A percentile compares a stretch with the other conserved stretches of the same genome.
Conservation (phyloP, 306 rosid genomes). For the Sicyos edulis region DNA sequence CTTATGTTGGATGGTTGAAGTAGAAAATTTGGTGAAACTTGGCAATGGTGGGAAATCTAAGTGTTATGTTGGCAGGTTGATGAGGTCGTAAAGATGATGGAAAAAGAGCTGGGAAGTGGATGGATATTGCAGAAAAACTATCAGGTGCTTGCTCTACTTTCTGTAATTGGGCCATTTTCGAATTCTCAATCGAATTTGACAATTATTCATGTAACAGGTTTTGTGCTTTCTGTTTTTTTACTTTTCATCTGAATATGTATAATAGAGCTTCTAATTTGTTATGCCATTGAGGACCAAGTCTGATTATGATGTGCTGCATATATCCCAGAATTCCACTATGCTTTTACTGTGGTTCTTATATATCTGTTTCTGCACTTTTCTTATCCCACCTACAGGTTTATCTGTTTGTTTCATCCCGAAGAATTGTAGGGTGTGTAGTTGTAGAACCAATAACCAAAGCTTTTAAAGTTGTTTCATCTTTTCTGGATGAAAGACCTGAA, state of each 20-base stretch:
- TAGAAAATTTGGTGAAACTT: background rate
- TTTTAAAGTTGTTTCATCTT: slow-evolving; percentile 45
- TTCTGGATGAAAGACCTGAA: slow-evolving; percentile 23
- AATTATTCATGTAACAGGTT: background rate
- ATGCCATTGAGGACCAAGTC: background rate
- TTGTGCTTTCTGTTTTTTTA: background rate
- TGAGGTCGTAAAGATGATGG: slow-evolving; percentile 71
- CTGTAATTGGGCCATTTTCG: background rate
- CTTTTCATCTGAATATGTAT: background rate
- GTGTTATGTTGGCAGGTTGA: slow-evolving; percentile 39
- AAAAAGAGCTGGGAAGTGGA: slow-evolving; percentile 59
- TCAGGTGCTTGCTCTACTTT: slow-evolving; percentile 39
- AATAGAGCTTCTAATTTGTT: background rate
- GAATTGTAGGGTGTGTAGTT: slow-evolving; percentile 57
- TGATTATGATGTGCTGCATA: background rate
- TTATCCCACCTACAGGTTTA: slow-evolving; percentile 42
- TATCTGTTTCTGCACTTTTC: slow-evolving; percentile 1
- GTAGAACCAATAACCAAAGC: slow-evolving; percentile 71
- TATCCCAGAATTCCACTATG: background rate
- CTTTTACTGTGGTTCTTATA: background rate
- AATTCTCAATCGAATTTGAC: background rate
- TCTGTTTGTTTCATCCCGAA: slow-evolving; percentile 49
- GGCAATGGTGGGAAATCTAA: background rate
- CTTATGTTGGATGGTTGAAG: too few relatives aligned
- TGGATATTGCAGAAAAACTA: slow-evolving; percentile 59